Percentiles rank a stretch among this genome's conserved stretches.
Conservation (phyloP, 441 rosid genomes). For the Melastoma candidum region DNA sequence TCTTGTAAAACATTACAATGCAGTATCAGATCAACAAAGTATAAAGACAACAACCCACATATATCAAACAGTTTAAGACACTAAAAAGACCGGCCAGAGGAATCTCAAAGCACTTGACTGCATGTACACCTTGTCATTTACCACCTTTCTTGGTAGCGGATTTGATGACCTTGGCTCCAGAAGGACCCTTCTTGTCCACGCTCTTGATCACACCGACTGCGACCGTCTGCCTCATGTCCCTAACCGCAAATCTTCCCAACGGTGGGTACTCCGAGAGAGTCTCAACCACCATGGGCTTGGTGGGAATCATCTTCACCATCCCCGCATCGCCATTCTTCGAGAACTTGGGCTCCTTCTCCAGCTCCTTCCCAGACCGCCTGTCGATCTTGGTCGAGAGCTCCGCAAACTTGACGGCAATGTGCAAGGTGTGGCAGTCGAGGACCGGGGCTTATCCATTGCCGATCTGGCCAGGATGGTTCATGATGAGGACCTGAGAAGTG, state of each 20-base stretch:
- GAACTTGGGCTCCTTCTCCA: conserved; percentile 18
- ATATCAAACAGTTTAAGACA: too few species aligned
- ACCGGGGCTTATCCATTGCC: conserved; percentile 13
- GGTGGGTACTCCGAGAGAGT: conserved; percentile 40
- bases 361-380: conserved; percentile 15
- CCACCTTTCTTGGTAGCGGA: conserved; percentile 35
- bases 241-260: conserved; percentile 31
- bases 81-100: too few species aligned
- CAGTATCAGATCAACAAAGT: too few species aligned
- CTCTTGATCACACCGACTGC: conserved; percentile 39
- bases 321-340: conserved; percentile 56
- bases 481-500: conserved; percentile 12
- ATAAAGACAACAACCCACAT: too few species aligned
- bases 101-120: too few species aligned
- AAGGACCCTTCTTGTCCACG: conserved; percentile 37
- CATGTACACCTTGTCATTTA: too few species aligned
- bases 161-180: conserved; percentile 33
- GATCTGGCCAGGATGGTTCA: conserved; percentile 15
- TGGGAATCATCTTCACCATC: conserved; percentile 48
- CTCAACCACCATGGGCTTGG: conserved; percentile 50
- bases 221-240: conserved; percentile 42
- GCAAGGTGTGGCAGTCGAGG: conserved; percentile 12
- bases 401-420: conserved; percentile 11
- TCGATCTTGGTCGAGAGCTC: conserved; percentile 13
- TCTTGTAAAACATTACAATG: too few species aligned